A percentile compares a stretch with the other conserved stretches of the same genome.
phyloP scores from a whole-genome alignment of 306 rosid species.

The Cucumis melo region DNA sequence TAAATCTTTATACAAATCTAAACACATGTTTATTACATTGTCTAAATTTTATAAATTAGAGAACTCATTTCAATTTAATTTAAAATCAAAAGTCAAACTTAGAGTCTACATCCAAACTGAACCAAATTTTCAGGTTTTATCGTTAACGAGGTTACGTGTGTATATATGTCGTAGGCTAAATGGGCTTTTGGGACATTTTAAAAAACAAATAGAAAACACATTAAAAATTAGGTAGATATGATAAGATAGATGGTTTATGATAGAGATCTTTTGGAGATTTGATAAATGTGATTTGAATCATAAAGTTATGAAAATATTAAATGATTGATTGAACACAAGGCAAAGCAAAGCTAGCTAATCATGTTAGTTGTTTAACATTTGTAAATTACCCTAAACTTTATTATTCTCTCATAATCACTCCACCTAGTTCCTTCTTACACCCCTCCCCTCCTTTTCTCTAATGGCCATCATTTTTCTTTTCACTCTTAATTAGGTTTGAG shows the following conservation, averaged over 20 bases:
- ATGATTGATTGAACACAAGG: slow-evolving; percentile 10
- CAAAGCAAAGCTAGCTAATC: slow-evolving; percentile 4
- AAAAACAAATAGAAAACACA: not conserved
- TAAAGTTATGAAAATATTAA: not conserved
- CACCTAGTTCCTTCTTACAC: not conserved
- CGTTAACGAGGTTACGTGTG: too few species aligned
- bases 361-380: slow-evolving; percentile 7
- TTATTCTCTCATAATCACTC: not conserved
- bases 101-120: too few species aligned
- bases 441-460: not conserved
- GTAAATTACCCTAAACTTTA: not conserved
- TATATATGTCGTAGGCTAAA: too few species aligned
- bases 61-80: too few species aligned
- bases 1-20: too few species aligned
- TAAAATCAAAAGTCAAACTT: too few species aligned
- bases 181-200: not conserved
- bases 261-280: slow-evolving; percentile 7
- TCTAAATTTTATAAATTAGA: too few species aligned
- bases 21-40: too few species aligned
- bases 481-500: not conserved
- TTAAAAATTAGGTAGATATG: not conserved
- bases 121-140: too few species aligned
- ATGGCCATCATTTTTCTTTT: not conserved
- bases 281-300: slow-evolving; percentile 2
- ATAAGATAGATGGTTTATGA: not conserved